Conservation (phyloP, 106 monocot genomes). For the Narthecium ossifragum region DNA sequence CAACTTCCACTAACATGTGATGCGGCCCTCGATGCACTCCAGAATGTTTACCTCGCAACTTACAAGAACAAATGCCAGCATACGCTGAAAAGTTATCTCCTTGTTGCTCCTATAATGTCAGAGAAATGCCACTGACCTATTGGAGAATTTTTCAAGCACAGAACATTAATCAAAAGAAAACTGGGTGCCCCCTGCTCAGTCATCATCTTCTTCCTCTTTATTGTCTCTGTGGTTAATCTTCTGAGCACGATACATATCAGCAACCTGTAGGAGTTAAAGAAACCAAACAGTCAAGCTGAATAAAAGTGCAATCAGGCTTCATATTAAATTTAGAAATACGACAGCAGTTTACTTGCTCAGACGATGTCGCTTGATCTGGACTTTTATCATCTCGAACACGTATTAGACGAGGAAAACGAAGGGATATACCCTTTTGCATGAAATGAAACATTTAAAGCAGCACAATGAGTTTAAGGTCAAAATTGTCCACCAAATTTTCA, state of each 20-base stretch:
- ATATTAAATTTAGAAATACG: neutral
- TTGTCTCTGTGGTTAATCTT: conserved; percentile 71
- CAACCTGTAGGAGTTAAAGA: conserved; percentile 48
- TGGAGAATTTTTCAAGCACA: too few species aligned
- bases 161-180: neutral
- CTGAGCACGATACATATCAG: conserved; percentile 90
- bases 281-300: neutral
- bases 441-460: neutral
- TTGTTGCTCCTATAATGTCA: too few species aligned
- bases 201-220: conserved; percentile 70
- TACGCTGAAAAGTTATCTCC: too few species aligned
- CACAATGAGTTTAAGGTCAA: too few species aligned
- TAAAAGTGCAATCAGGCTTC: neutral
- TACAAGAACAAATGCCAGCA: too few species aligned
- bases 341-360: conserved; percentile 69
- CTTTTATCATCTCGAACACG: conserved; percentile 84
- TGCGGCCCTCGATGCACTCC: too few species aligned
- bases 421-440: conserved; percentile 76
- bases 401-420: conserved; percentile 85
- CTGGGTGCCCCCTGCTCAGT: conserved; percentile 16
- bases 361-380: conserved; percentile 85
- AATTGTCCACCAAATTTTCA: too few species aligned
- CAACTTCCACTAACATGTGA: too few species aligned
- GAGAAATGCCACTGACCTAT: too few species aligned
- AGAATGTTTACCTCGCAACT: too few species aligned